phyloP scores from a whole-genome alignment of 371 early-diverging fungal species.

The Mortierella sp. region DNA sequence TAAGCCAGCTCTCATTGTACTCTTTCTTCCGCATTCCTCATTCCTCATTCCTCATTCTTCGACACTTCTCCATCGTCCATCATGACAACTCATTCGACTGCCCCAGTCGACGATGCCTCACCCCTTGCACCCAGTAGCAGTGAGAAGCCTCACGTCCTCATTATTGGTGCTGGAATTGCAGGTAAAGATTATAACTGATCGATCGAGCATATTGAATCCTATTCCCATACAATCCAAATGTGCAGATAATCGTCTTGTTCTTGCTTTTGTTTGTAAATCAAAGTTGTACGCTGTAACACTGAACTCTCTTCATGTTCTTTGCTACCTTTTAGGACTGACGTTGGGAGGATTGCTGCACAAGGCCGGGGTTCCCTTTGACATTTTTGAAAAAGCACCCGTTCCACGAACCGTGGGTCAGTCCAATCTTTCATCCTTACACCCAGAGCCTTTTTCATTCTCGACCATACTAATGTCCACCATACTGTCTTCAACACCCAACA shows the following conservation, averaged over 20 bases:
- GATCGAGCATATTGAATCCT: too few species aligned
- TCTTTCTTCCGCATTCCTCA: neutral
- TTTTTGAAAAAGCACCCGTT: neutral
- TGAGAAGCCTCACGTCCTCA: neutral
- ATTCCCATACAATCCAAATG: neutral
- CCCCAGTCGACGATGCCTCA: neutral
- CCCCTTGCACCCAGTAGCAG: neutral
- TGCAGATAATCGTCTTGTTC: neutral
- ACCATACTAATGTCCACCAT: neutral
- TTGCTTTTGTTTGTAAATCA: neutral
- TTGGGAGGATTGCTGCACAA: neutral
- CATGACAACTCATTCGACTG: neutral
- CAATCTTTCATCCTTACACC: neutral
- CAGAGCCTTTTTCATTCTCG: neutral
- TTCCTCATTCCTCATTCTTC: neutral
- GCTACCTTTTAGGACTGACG: neutral
- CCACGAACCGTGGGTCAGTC: neutral
- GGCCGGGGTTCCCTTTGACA: neutral
- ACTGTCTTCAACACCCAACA: neutral
- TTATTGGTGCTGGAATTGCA: conserved; percentile 13
- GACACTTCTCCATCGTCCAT: neutral
- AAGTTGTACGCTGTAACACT: neutral
- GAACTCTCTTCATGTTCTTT: neutral
- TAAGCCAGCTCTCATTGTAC: neutral
- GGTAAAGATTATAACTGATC: neutral